Base-by-base conservation (phyloP, 768 basidiomycete genomes). In the Kwoniella europaea region DNA sequence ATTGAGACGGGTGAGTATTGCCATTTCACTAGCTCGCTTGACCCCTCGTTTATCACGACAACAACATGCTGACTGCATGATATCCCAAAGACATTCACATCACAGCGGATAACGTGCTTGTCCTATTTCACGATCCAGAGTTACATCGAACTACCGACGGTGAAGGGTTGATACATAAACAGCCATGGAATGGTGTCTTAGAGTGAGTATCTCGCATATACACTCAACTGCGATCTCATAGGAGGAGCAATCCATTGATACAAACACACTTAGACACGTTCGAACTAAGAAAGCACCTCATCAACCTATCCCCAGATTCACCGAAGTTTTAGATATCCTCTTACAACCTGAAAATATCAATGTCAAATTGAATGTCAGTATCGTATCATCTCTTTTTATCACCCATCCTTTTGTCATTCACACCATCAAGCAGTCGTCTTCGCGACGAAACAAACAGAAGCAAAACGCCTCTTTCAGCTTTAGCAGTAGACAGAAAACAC, bases 51-150 rank as follows among this genome's bases (percentile, higher is more conserved):
- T 24, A 24, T 24, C 24, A 24, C 24, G 24, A 24, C 24, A 24
- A 24, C 24, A 24, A 24, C 24, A 29, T 43, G 20, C 35, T 29
- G 9, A 18, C 22, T 13, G n/a, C 53, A 15, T 54, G 52, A 55
- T 27, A 42, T 29, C 60, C 24, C 54, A 55, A 27, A 15, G 95
- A 97, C 89, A 93, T 98, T 78, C 95, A 98, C 84, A 91, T 96
- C 78, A 93, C 95, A 44, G 85, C 86, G 74, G 96, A 99, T 84
- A 87, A 89, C 79, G 88, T 92, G 52, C 91, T 98, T 43, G 84
- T 98, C 59, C 93, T 98, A 92, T 98, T 96, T 85, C 96, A 99
- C 84, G 96, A 98, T 83, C 92, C 93, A 89, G 90, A 87, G 27
- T 85, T 96, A 64, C 87, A 88, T 69, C 87, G 95, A 73, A 96